Base-by-base conservation (phyloP, 2,329 filamentous ascomycete genomes). In the Phaeosphaeria sp. region DNA sequence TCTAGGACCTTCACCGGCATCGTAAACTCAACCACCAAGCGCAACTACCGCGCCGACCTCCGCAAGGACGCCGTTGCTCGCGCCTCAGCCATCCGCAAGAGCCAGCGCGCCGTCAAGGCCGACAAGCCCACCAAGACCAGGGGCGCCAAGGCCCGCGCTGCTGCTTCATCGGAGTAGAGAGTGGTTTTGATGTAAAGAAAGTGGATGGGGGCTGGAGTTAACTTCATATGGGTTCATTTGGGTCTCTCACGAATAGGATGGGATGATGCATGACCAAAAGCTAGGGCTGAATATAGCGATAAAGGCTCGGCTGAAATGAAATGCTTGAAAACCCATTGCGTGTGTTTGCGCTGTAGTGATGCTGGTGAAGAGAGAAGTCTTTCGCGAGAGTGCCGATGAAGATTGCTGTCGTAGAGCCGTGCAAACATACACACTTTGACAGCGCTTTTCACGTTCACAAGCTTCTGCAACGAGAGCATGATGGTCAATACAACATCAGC, bases 1-100 rank as follows among this genome's bases (percentile, higher is more conserved):
- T 15, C 36, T 45, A 73, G 92, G 87, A 90, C 91, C 83, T 98
- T 93, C 89, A 91, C 91, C 84, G 86, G 86, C 74, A 88, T 98
- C 79, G 93, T 93, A 83, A 90, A 87, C 84, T 84, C 85, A 79
- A 88, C 89, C 73, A 90, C 92, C 80, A 93, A 92, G 88, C 86
- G 86, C 78, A 87, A 89, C 77, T 99, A 98, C 90, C 91, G 82
- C 62, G 66, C 77, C 45, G 82, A 84, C 72, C 77, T 84, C 63
- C 78, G 81, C 69, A 73, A 77, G 61, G 80, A 82, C 74, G 93
- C 94, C 73, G 89, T 98, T 75, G 84, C 92, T 81, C 92, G 95
- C 77, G 92, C 91, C 77, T 93, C 89, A 75, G 92, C 93, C 75
- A 87, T 97, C 84, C 91, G 89, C 80, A 84, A 85, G 76, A 88